Evolutionary conservation across 768 basidiomycete genomes (phyloP).

Genomic region (Hemileccinum impolitum): DNA sequence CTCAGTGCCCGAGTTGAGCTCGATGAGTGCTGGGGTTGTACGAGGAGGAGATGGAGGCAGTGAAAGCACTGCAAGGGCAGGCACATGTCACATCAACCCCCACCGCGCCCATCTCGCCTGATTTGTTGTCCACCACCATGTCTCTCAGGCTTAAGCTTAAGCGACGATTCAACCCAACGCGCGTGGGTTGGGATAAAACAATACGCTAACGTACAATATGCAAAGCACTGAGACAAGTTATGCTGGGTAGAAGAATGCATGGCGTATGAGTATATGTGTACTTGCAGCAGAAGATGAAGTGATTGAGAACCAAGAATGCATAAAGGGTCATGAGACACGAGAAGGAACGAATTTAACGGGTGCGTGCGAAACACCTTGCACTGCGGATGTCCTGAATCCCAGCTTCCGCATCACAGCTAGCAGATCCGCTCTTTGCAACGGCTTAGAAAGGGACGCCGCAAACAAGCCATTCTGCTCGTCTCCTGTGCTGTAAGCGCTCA

Average conservation of each 20-base stretch:
- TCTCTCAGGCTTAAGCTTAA: too few relatives aligned
- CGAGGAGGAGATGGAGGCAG: not conserved
- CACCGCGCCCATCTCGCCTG: slow-evolving; percentile 27
- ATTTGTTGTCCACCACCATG: not conserved
- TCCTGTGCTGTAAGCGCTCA: slow-evolving; percentile 80
- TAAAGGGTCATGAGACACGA: slow-evolving; percentile 25
- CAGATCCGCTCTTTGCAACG: slow-evolving; percentile 83
- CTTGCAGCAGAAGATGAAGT: slow-evolving; percentile 32
- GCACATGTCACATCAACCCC: slow-evolving; percentile 4
- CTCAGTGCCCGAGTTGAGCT: not conserved
- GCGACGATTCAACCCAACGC: slow-evolving; percentile 8
- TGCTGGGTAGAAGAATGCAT: slow-evolving; percentile 28
- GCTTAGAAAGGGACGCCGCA: slow-evolving; percentile 81
- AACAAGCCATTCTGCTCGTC: slow-evolving; percentile 73
- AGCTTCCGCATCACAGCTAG: slow-evolving; percentile 79
- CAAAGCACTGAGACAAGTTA: slow-evolving; percentile 25
- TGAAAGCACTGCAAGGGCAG: not conserved
- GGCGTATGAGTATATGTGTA: slow-evolving; percentile 32
- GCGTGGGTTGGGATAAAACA: slow-evolving; percentile 9
- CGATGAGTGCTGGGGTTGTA: not conserved
- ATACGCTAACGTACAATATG: slow-evolving; percentile 49
- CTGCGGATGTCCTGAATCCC: slow-evolving; percentile 85
- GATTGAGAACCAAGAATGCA: slow-evolving; percentile 25
- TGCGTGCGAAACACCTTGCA: slow-evolving; percentile 50
- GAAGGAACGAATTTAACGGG: slow-evolving; percentile 51